phyloP scores from a whole-genome alignment of 169 alveolate species.

The Cryptosporidium viatorum region DNA sequence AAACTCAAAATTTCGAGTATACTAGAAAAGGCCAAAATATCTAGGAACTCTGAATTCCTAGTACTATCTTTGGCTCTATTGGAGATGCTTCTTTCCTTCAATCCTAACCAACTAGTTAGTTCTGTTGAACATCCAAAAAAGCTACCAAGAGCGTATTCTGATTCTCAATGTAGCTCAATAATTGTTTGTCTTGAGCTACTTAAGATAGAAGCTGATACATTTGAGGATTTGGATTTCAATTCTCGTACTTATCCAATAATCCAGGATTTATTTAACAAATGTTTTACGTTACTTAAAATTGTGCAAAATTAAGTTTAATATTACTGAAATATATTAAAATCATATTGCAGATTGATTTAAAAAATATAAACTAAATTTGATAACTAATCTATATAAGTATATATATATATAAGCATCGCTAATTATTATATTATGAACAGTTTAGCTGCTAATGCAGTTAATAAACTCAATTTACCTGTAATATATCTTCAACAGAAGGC shows the following conservation, averaged over 20 bases:
- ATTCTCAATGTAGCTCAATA: conserved; percentile 6
- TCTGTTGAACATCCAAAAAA: neutral
- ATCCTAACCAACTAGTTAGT: conserved; percentile 25
- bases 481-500: neutral
- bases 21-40: neutral
- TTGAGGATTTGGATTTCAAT: conserved; percentile 6
- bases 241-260: neutral
- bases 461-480: conserved; percentile 2
- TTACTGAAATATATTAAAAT: neutral
- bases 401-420: neutral
- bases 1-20: conserved; percentile 16
- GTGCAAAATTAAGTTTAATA: neutral
- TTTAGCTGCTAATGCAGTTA: neutral
- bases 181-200: neutral
- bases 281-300: neutral
- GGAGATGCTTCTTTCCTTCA: conserved; percentile 21
- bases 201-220: neutral
- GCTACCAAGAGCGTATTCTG: conserved; percentile 15
- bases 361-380: neutral
- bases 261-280: conserved; percentile 26
- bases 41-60: conserved; percentile 27
- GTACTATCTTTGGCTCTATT: conserved; percentile 22
- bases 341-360: too few species aligned
- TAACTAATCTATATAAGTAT: neutral
- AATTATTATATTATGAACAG: neutral